Evolutionary conservation across 2,329 filamentous ascomycete genomes (phyloP), one percentile per base, ranked within the genome.

Genomic region (Penicillium sp.): DNA sequence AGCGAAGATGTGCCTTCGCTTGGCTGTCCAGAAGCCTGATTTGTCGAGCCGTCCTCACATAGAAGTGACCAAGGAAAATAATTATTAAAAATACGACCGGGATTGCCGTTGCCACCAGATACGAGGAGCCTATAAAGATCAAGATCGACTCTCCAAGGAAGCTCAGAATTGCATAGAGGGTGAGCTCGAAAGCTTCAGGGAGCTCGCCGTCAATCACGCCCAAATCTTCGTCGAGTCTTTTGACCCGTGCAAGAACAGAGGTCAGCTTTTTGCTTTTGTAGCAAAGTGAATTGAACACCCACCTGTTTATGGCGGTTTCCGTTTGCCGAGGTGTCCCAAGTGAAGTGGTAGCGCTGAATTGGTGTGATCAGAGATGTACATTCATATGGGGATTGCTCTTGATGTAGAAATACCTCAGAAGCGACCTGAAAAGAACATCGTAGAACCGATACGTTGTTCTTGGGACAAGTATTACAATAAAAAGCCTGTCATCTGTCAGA

Each of bases 31-130:
- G 75, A 74, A 25, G 70, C 43, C 79, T 71, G 5, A 77, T 56
- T 50, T 76, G 73, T 1, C 74, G 67, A 5, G 72, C 73, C 6
- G 75, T 76, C n/a, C 66, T 69, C 3, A 77, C 67, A 50, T 77
- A 77, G 57, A 71, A 68, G 42, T 60, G 67, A 49, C 75, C 73
- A 4, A 77, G 63, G 41, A 64, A 49, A 48, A 68, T 74, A n/a
- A 76, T 58, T 4, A 58, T 60, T 1, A 65, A 47, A 6, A 66
- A 49, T 4, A 71, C 60, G 9, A 70, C 43, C 1, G 73, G 73
- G 39, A 73, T 62, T 4, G 65, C 64, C 9, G 67, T 62, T 18
- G 67, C 67, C 6, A 50, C 48, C 7, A 69, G 60, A 36, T 66
- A 74, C 1, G 61, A 63, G 0, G 73, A 66, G 12, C 69, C 68